Percentiles rank a stretch among this genome's conserved stretches.
These are phyloP conservation scores for Mycena sp. DNA, from an alignment of 1,284 basidiomycete genomes.

Conservation along the genomic window DNA sequence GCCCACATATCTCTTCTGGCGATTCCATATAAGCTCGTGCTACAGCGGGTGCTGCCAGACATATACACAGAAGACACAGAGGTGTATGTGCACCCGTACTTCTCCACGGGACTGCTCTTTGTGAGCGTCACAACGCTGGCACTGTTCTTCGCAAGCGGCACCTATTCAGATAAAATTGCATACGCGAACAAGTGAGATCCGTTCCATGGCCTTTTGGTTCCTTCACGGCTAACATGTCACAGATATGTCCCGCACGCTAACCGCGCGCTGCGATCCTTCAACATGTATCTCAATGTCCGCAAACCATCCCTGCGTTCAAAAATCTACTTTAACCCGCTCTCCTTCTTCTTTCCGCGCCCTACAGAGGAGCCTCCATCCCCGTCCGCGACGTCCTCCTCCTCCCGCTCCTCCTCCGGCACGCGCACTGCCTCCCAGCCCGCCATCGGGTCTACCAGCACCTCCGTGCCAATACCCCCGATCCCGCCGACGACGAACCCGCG, in stretches of 20 bases:
- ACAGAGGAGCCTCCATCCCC: constrained; percentile 32
- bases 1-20: constrained; percentile 69
- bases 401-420: constrained; percentile 37
- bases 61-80: constrained; percentile 54
- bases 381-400: constrained; percentile 27
- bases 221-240: constrained; percentile 1
- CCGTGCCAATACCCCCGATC: constrained; percentile 79
- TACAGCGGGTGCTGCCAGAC: constrained; percentile 61
- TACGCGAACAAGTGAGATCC: constrained; percentile 90
- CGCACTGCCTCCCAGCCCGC: constrained; percentile 37
- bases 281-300: constrained; percentile 97
- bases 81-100: constrained; percentile 70
- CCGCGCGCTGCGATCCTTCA: constrained; percentile 88
- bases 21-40: constrained; percentile 65
- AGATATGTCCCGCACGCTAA: constrained; percentile 99
- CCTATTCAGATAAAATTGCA: constrained; percentile 96
- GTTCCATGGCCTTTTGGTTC: not conserved
- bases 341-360: constrained; percentile 70
- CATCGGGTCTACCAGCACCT: constrained; percentile 33
- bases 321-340: constrained; percentile 71
- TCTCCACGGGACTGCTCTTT: constrained; percentile 80
- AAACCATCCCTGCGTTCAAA: constrained; percentile 73
- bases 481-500: constrained; percentile 91
- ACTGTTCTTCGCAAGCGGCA: constrained; percentile 96
- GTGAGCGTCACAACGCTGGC: constrained; percentile 90